These are phyloP conservation scores for Coprinellus aureogranulatus DNA, from an alignment of 768 basidiomycete genomes.

Conservation along the genomic window DNA sequence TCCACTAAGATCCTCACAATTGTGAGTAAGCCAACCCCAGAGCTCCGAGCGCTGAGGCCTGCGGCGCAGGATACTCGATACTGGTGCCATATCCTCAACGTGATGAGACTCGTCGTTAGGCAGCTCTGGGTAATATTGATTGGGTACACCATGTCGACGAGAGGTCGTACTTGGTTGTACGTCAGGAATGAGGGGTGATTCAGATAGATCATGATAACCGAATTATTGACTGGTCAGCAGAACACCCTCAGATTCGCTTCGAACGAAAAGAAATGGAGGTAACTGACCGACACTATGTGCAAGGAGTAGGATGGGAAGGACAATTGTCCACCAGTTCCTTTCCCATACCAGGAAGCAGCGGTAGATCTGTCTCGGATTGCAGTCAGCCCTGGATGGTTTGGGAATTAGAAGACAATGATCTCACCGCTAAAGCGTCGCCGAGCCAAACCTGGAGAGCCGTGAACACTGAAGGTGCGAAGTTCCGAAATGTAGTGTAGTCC, in stretches of 20 bases:
- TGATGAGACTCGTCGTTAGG: background rate
- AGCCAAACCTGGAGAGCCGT: background rate
- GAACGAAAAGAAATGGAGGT: background rate
- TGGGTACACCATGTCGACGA: background rate
- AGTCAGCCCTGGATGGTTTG: background rate
- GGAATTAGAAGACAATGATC: background rate
- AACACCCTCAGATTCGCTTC: background rate
- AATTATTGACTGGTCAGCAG: background rate
- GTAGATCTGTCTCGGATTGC: background rate
- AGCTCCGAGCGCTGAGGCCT: background rate
- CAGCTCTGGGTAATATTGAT: conserved; percentile 2
- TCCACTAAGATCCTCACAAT: background rate
- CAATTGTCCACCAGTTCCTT: background rate
- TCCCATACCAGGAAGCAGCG: conserved; percentile 5
- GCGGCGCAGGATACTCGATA: background rate
- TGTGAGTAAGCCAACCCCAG: background rate
- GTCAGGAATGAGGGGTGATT: background rate
- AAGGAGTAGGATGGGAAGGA: background rate
- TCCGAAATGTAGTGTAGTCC: background rate
- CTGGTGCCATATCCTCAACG: background rate
- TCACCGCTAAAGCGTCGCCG: conserved; percentile 2
- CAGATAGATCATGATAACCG: background rate
- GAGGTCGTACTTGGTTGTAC: background rate
- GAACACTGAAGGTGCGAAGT: background rate
- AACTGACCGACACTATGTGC: background rate